These are phyloP conservation scores for Jamesozyma lodderae DNA, from an alignment of 805 yeast genomes.

Conservation along the genomic window DNA sequence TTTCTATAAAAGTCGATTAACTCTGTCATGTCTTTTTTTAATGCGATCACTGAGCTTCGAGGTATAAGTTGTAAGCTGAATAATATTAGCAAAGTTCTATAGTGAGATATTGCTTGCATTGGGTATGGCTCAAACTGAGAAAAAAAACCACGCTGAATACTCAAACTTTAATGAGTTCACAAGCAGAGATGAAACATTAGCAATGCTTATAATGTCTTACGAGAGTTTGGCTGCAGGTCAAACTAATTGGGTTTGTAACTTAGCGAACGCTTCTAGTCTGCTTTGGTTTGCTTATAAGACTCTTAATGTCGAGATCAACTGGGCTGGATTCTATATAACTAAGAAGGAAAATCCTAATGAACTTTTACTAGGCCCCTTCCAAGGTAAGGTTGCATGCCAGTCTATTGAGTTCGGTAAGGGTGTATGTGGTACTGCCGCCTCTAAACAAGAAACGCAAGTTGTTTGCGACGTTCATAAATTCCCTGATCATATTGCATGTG, in stretches of 20 bases:
- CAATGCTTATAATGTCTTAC: conserved; percentile 50
- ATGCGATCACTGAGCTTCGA: no score
- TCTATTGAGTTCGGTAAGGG: conserved; percentile 69
- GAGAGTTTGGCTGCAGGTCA: conserved; percentile 55
- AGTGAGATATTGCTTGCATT: no score
- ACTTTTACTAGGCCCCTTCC: conserved; percentile 83
- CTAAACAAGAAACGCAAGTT: conserved; percentile 48
- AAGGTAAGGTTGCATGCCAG: conserved; percentile 96
- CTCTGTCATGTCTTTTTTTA: no score
- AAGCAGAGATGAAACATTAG: conserved; percentile 46
- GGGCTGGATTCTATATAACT: conserved; percentile 86
- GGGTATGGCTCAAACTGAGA: no score
- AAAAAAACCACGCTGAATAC: conserved; percentile 73
- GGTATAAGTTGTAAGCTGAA: no score
- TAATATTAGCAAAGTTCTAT: no score
- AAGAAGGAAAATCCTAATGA: conserved; percentile 23
- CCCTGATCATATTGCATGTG: conserved; percentile 96
- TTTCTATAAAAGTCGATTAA: no score
- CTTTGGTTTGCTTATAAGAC: conserved; percentile 82
- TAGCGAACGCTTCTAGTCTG: conserved; percentile 78
- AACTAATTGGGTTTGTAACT: conserved; percentile 79
- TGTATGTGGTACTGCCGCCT: conserved; percentile 86
- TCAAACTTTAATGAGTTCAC: conserved; percentile 38
- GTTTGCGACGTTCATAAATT: conserved; percentile 69
- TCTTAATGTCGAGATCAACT: conserved; percentile 52